Base-by-base conservation (phyloP, 176 grass and related monocot genomes). In the Tuctoria greenei region DNA sequence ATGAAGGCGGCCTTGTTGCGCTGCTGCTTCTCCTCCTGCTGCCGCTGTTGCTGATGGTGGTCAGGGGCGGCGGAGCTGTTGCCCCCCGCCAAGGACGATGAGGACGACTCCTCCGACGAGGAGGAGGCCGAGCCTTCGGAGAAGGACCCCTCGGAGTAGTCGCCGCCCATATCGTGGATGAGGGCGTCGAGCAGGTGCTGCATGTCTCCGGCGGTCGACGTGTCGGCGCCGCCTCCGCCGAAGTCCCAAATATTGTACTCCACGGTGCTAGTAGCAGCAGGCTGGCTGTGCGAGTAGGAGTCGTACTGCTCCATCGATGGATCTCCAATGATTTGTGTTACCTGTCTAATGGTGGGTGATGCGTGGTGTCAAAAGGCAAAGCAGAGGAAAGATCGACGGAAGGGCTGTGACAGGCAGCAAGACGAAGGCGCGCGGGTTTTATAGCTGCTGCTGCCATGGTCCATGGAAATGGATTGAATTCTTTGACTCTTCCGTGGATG, bases 141-240 rank as follows among this genome's bases (percentile, higher is more conserved):
- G n/a, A n/a, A n/a, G 10, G 82, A 80, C 16, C 83, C 74, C 46
- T 83, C 43, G n/a, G 14, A 86, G 63, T 38, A 84, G n/a, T n/a
- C n/a, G 18, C 84, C 83, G 4, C 87, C 76, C 63, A 86, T 64
- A 70, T 77, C 60, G 24, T 81, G 59, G n/a, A 86, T 76, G 0
- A 90, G 64, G 9, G 35, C 27, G 60, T 79, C 69, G 36, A 84
- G 77, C 16, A 75, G 64, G 3, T 31, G 64, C 6, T 69, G 67
- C 69, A 81, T 70, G 57, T 88, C 86, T 2, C 20, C 20, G 8
- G 20, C 20, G 7, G 20, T n/a, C n/a, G n/a, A n/a, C n/a, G n/a
- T n/a, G n/a, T n/a, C 20, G 51, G 5, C 49, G 51, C 51, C 54
- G 21, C 54, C 54, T 57, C 54, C 11, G 21, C 25, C 54, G 9